phyloP scores from a whole-genome alignment of 2,329 filamentous ascomycete species.

The Leptodontidium sp. region DNA sequence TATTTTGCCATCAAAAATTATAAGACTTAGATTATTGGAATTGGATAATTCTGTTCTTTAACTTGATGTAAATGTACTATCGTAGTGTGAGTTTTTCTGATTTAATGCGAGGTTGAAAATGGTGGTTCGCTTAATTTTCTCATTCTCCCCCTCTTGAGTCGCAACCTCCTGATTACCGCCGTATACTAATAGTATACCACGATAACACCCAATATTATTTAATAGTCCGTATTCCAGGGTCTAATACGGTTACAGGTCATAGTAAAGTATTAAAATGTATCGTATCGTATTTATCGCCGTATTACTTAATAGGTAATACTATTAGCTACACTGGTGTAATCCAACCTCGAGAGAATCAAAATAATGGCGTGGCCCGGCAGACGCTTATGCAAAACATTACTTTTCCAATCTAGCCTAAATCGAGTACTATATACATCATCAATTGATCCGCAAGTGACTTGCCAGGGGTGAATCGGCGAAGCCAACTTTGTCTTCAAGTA shows the following conservation, averaged over 20 bases:
- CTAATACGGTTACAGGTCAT: background rate
- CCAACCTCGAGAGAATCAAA: no score
- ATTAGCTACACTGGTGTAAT: conserved; percentile 1
- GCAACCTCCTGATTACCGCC: no score
- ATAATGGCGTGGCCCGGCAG: no score
- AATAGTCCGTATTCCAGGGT: conserved; percentile 1
- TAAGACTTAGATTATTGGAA: background rate
- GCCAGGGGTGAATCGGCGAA: no score
- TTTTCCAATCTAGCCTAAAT: no score
- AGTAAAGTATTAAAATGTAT: background rate
- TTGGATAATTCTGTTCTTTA: background rate
- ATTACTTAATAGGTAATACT: conserved; percentile 5
- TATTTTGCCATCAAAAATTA: background rate
- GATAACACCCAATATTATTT: background rate
- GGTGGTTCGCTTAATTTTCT: background rate
- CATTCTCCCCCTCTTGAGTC: no score
- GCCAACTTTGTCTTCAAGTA: no score
- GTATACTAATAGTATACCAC: no score
- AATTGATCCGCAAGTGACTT: no score
- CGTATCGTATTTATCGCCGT: conserved; percentile 7
- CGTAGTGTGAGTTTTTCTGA: background rate
- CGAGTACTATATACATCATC: no score
- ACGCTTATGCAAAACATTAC: no score
- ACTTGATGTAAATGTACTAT: background rate
- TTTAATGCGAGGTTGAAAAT: background rate